phyloP scores from a whole-genome alignment of 1,284 basidiomycete species.

The Taiwanofungus camphoratus region DNA sequence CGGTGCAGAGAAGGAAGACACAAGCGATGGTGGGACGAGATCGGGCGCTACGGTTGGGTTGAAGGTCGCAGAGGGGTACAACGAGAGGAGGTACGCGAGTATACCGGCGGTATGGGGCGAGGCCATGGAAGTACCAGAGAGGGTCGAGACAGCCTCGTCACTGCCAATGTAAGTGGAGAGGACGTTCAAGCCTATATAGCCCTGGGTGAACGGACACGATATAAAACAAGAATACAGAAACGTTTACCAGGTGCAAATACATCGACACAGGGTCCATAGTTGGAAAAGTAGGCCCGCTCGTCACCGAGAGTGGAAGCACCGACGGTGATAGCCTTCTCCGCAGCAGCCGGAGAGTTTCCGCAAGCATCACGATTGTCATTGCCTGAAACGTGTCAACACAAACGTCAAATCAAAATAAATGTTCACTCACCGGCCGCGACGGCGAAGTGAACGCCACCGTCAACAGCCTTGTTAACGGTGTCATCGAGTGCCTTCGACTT shows the following conservation, averaged over 20 bases:
- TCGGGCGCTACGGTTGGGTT: conserved; percentile 31
- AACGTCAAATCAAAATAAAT: not conserved
- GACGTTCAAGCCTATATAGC: conserved; percentile 45
- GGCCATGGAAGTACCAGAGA: conserved; percentile 60
- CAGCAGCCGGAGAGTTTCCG: conserved; percentile 67
- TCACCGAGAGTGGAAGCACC: conserved; percentile 70
- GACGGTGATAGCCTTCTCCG: conserved; percentile 68
- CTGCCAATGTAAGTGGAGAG: conserved; percentile 64
- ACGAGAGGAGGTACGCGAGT: conserved; percentile 69
- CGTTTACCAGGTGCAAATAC: conserved; percentile 63
- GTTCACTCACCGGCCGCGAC: conserved; percentile 76
- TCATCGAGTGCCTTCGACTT: conserved; percentile 87
- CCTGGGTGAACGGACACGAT: conserved; percentile 7
- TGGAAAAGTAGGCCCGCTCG: conserved; percentile 74
- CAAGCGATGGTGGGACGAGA: conserved; percentile 22
- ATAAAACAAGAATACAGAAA: not conserved
- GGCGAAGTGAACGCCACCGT: conserved; percentile 86
- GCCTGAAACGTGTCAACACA: conserved; percentile 20
- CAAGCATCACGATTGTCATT: conserved; percentile 55
- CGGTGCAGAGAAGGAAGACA: conserved; percentile 14
- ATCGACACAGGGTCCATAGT: conserved; percentile 68
- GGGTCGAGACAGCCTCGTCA: conserved; percentile 53
- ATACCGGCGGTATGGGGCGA: conserved; percentile 58
- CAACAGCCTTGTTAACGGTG: conserved; percentile 84
- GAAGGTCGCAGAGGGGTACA: conserved; percentile 49